A percentile compares a stretch with the other conserved stretches of the same genome.
phyloP scores from a whole-genome alignment of 106 monocot species.

The Phalaenopsis aphrodite region DNA sequence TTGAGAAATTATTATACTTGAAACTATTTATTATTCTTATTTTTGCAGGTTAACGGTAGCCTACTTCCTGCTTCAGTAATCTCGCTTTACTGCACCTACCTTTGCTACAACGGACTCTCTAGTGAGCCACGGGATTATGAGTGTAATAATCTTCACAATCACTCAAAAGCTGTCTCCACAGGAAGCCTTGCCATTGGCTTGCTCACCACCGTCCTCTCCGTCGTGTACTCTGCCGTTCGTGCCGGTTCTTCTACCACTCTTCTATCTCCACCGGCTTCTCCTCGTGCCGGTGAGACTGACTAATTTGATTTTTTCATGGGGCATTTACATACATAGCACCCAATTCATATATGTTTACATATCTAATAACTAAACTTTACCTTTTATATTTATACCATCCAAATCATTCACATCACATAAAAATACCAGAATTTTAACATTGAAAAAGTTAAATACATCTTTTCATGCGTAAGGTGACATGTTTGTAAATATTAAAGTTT shows the following conservation, averaged over 20 bases:
- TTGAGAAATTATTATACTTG: too few species aligned
- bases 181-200: constrained; percentile 84
- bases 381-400: too few species aligned
- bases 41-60: constrained; percentile 84
- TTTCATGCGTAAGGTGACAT: too few species aligned
- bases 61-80: constrained; percentile 91
- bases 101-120: constrained; percentile 91
- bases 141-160: constrained; percentile 89
- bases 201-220: constrained; percentile 86
- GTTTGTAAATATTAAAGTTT: too few species aligned
- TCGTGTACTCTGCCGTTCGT: constrained; percentile 98
- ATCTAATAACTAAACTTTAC: too few species aligned
- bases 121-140: constrained; percentile 96
- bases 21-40: neutral
- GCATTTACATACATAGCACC: too few species aligned
- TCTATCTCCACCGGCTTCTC: constrained; percentile 74
- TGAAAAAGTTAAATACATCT: too few species aligned
- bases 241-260: constrained; percentile 93
- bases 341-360: too few species aligned
- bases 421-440: too few species aligned
- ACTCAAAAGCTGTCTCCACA: constrained; percentile 86
- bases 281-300: constrained; percentile 49
- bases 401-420: too few species aligned
- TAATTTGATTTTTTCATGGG: neutral
- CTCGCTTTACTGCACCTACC: constrained; percentile 81